Conservation (phyloP, 148 eudicot genomes). For the Fagopyrum homotropicum region DNA sequence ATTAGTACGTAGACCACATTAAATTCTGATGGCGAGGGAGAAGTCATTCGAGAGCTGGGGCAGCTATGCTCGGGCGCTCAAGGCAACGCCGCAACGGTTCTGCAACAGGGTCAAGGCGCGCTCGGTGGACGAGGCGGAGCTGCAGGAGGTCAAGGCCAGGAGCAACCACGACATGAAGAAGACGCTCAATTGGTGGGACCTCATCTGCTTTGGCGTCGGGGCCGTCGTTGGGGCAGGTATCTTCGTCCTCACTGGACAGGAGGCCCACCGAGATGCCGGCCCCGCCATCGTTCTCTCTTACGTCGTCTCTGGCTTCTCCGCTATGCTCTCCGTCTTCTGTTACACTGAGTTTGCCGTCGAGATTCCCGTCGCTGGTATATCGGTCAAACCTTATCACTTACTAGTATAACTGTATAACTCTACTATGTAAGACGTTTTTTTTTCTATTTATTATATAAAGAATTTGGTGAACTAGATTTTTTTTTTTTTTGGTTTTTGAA, state of each 20-base stretch:
- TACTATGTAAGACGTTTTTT: too few species aligned
- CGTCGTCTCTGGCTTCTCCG: constrained; percentile 8
- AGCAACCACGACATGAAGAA: constrained; percentile 41
- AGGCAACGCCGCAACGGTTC: constrained; percentile 29
- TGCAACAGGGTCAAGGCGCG: constrained; percentile 36
- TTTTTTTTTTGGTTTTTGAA: too few species aligned
- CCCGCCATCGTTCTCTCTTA: constrained; percentile 11
- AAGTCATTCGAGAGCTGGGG: constrained; percentile 49
- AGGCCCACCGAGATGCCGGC: background rate
- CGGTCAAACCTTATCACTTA: too few species aligned
- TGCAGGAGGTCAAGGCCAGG: constrained; percentile 31
- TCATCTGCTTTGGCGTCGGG: constrained; percentile 53
- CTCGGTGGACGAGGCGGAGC: constrained; percentile 36
- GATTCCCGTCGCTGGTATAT: constrained; percentile 4
- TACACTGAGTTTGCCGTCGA: constrained; percentile 12
- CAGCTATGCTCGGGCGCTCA: constrained; percentile 33
- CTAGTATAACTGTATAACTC: too few species aligned
- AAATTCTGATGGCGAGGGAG: constrained; percentile 11
- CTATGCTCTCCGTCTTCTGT: constrained; percentile 10
- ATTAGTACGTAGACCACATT: too few species aligned
- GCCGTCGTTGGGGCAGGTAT: constrained; percentile 35
- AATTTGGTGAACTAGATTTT: too few species aligned
- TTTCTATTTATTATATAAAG: too few species aligned
- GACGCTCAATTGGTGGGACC: constrained; percentile 43
- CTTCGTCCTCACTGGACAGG: background rate